Evolutionary conservation across 2,329 filamentous ascomycete genomes (phyloP).

Genomic region (Ophiostoma fasciatum): DNA sequence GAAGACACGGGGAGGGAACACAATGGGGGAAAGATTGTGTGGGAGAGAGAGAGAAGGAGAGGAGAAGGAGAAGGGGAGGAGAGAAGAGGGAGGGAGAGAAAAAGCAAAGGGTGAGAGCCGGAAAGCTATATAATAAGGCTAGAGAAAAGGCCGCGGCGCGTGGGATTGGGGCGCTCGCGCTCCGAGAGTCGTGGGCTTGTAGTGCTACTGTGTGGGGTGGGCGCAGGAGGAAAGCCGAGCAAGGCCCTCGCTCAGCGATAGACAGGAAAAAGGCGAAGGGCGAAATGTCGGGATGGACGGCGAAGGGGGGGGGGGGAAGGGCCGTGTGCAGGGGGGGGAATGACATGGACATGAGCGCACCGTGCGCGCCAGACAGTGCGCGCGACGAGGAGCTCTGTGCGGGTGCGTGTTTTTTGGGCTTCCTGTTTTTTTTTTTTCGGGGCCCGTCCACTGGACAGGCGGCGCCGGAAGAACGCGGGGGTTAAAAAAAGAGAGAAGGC

Average conservation of each 20-base stretch:
- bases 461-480: constrained; percentile 12
- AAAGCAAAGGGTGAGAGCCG: neutral
- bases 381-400: neutral
- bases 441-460: neutral
- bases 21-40: too few relatives aligned
- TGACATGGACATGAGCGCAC: neutral
- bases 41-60: too few relatives aligned
- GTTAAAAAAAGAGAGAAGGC: neutral
- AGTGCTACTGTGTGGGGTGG: constrained; percentile 8
- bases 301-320: constrained; percentile 1
- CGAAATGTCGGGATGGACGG: constrained; percentile 7
- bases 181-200: constrained; percentile 5
- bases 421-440: neutral
- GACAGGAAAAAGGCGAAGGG: constrained; percentile 1
- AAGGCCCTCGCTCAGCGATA: constrained; percentile 3
- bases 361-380: constrained; percentile 1
- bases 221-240: constrained; percentile 1
- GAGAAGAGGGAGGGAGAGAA: neutral
- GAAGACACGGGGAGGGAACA: constrained; percentile 4
- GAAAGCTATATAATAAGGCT: constrained; percentile 5
- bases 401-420: neutral
- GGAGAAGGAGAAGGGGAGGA: neutral
- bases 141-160: constrained; percentile 6
- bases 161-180: constrained; percentile 8
- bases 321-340: neutral